Base-by-base conservation (phyloP, 2,329 filamentous ascomycete genomes). In the Botrytis hyacinthi region DNA sequence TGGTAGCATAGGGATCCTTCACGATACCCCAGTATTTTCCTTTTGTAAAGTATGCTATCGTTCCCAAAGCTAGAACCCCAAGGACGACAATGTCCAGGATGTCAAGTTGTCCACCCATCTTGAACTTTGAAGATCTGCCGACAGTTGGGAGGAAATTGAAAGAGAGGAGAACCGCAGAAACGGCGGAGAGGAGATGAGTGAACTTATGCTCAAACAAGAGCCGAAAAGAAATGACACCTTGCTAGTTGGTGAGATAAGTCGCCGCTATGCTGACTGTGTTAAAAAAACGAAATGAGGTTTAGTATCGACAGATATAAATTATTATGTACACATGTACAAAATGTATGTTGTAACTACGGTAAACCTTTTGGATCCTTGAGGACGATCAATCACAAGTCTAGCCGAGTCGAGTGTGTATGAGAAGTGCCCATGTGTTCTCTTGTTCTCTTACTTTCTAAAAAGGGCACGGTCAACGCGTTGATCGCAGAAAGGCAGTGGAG, bases 21-120 rank as follows among this genome's bases (percentile, higher is more conserved):
- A 89, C 88, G 70, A 97, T 88, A 42, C 89, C 95, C 95, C 95
- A 99, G 83, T 96, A 91, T 77, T 92, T 96, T 80, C 96, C 96
- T 83, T 99, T 99, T 78, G 96, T 98, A 85, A 99, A 97, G 85
- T 98, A 99, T 81, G 95, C 96, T 75, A 95, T 82, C 66, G 94
- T 98, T 78, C 94, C 96, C 74, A 97, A 83, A 73, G 98, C 88
- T 79, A 99, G 91, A 74, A 89, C 89, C 76, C 90, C 89, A 78
- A 99, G 92, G 87, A 99, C 96, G 80, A 97, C 84, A 79, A 98
- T 88, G 88, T 99, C 96, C 85, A 99, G 86, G 40, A 94, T 97
- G 83, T 99, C 96, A 82, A 99, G 87, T 97, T 93, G 78, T 95
- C 94, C 96, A 99, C 98, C 80, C 78, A 71, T 70, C 37, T 65